phyloP scores from a whole-genome alignment of 768 basidiomycete species.

The Tricholoma sp. region DNA sequence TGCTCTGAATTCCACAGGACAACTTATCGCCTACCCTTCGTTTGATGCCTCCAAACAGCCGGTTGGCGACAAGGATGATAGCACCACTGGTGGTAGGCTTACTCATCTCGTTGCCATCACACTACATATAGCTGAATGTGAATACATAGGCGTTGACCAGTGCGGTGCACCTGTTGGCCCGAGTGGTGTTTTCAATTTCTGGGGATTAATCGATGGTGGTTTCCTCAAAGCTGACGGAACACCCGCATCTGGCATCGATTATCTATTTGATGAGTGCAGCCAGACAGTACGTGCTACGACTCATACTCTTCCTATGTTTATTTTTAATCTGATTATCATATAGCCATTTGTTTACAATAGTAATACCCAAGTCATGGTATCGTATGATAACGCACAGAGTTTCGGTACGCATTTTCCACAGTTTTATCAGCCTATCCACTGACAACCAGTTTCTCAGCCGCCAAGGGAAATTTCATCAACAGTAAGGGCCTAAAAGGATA shows the following conservation, averaged over 20 bases:
- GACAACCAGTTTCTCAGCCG: conserved; percentile 21
- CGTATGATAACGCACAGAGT: conserved; percentile 61
- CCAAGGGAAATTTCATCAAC: conserved; percentile 60
- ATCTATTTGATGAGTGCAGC: conserved; percentile 60
- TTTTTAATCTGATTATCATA: not conserved
- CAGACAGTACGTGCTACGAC: conserved; percentile 54
- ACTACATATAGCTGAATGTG: not conserved
- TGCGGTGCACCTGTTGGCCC: conserved; percentile 39
- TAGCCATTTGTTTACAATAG: conserved; percentile 68
- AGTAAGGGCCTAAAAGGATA: conserved; percentile 51
- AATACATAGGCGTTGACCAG: conserved; percentile 30
- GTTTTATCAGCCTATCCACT: not conserved
- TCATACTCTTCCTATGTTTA: not conserved
- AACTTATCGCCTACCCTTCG: conserved; percentile 40
- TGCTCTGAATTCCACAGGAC: conserved; percentile 28
- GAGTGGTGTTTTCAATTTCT: conserved; percentile 58
- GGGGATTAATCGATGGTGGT: conserved; percentile 49
- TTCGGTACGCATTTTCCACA: conserved; percentile 32
- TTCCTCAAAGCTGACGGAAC: conserved; percentile 46
- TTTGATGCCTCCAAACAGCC: conserved; percentile 45
- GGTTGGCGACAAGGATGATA: conserved; percentile 47
- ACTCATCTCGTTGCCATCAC: not conserved
- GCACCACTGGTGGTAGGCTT: conserved; percentile 24
- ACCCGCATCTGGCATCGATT: conserved; percentile 45
- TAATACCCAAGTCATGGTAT: conserved; percentile 49